phyloP scores from a whole-genome alignment of 495 filamentous ascomycete genomes.

The Tirmania nivea region DNA sequence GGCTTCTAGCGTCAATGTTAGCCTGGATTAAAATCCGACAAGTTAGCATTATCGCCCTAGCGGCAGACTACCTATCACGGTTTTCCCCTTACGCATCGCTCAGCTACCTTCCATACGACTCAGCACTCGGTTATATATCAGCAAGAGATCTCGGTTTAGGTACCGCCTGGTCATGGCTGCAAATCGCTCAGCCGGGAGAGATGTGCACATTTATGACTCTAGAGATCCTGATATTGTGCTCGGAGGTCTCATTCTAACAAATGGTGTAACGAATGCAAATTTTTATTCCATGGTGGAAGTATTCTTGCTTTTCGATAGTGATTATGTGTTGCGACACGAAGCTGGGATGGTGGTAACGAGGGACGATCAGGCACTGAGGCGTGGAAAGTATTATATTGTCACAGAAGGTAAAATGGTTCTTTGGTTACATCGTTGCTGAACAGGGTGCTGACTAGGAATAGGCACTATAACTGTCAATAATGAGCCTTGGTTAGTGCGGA shows the following conservation, averaged over 20 bases:
- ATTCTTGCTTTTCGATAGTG: slow-evolving; percentile 11
- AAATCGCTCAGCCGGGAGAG: too few species aligned
- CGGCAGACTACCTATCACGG: too few species aligned
- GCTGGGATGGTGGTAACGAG: slow-evolving; percentile 12
- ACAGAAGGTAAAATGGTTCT: slow-evolving; percentile 6
- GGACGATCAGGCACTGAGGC: slow-evolving; percentile 13
- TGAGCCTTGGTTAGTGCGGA: slow-evolving; percentile 3
- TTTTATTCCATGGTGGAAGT: slow-evolving; percentile 21
- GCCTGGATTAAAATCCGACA: too few species aligned
- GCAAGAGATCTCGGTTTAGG: too few species aligned
- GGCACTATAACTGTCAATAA: neutral
- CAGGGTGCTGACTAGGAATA: neutral
- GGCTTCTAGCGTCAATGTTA: too few species aligned
- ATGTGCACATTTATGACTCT: slow-evolving; percentile 20
- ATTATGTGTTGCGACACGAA: slow-evolving; percentile 12
- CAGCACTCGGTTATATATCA: too few species aligned
- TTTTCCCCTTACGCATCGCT: too few species aligned
- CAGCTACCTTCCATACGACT: too few species aligned
- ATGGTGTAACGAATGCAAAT: slow-evolving; percentile 21
- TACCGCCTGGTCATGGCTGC: too few species aligned
- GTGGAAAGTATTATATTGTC: slow-evolving; percentile 21
- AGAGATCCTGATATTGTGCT: slow-evolving; percentile 12
- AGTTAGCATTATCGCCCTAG: too few species aligned
- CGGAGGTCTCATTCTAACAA: slow-evolving; percentile 19
- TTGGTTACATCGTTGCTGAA: neutral